Conservation (phyloP, 2,329 filamentous ascomycete species). For the Bipolaris sorokiniana region DNA sequence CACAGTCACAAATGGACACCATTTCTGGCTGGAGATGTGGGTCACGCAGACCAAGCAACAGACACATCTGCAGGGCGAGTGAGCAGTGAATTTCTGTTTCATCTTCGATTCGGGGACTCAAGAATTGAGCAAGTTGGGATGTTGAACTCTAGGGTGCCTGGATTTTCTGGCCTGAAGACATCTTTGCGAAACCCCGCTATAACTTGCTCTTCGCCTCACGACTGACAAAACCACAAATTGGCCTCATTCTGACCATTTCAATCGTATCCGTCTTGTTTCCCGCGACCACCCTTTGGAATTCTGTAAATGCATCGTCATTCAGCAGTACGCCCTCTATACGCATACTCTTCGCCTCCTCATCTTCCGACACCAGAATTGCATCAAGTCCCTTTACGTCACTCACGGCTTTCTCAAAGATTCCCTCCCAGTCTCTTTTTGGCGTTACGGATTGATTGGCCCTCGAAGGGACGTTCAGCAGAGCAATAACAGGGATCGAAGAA, state of each 20-base stretch:
- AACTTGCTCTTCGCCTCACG: constrained; percentile 20
- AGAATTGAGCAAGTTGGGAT: neutral
- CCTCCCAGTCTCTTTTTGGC: constrained; percentile 14
- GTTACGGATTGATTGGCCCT: constrained; percentile 7
- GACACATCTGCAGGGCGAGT: neutral
- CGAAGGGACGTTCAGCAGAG: constrained; percentile 23
- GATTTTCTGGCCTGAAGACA: neutral
- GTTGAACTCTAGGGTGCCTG: neutral
- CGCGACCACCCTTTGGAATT: constrained; percentile 19
- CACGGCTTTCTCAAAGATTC: constrained; percentile 8
- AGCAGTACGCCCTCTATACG: constrained; percentile 17
- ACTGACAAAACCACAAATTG: constrained; percentile 28
- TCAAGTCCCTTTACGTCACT: constrained; percentile 14
- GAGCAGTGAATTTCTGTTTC: too few relatives aligned
- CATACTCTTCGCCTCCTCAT: constrained; percentile 18
- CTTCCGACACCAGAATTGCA: constrained; percentile 16
- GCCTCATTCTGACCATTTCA: constrained; percentile 21
- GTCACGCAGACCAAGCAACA: constrained; percentile 13
- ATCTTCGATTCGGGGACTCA: neutral
- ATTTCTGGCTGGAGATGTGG: constrained; percentile 24
- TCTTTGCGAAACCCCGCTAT: neutral
- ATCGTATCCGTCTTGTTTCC: constrained; percentile 5
- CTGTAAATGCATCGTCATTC: constrained; percentile 11
- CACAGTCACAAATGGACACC: neutral
- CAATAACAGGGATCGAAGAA: constrained; percentile 20